Percentiles rank a stretch among this genome's conserved stretches.
phyloP scores from a whole-genome alignment of 306 rosid genomes.

The Parietaria judaica region DNA sequence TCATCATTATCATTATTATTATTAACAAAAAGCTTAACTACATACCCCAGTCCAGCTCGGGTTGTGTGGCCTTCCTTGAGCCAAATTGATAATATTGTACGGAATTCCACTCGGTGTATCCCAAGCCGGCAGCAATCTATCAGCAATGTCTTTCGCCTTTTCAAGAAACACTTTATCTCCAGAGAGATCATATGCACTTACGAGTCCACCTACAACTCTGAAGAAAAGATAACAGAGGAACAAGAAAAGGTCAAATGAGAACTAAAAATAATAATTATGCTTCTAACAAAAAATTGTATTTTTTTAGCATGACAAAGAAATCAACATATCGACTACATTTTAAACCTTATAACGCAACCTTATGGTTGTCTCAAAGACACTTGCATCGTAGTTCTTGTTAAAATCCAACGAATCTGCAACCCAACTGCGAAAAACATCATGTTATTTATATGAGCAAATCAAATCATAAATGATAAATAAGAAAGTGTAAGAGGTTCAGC shows the following conservation, averaged over 20 bases:
- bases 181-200: slow-evolving; percentile 94
- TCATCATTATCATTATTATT: no score
- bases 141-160: slow-evolving; percentile 92
- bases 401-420: slow-evolving; percentile 75
- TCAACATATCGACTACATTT: slow-evolving; percentile 41
- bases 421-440: slow-evolving; percentile 63
- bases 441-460: not conserved
- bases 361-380: slow-evolving; percentile 99
- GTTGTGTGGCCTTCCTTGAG: slow-evolving; percentile 69
- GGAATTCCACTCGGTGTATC: slow-evolving; percentile 88
- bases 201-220: slow-evolving; percentile 99
- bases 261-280: no score
- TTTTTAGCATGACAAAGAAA: not conserved
- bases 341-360: slow-evolving; percentile 95
- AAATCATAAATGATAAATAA: not conserved
- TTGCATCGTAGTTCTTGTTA: slow-evolving; percentile 91
- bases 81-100: slow-evolving; percentile 82
- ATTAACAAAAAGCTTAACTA: slow-evolving; percentile 9
- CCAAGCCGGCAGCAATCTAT: slow-evolving; percentile 97
- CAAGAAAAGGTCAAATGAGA: not conserved
- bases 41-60: slow-evolving; percentile 95
- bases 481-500: not conserved
- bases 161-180: slow-evolving; percentile 78
- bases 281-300: not conserved
- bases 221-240: slow-evolving; percentile 28